These are phyloP conservation scores for Candida succiphila DNA, from an alignment of 805 yeast species.

Conservation along the genomic window DNA sequence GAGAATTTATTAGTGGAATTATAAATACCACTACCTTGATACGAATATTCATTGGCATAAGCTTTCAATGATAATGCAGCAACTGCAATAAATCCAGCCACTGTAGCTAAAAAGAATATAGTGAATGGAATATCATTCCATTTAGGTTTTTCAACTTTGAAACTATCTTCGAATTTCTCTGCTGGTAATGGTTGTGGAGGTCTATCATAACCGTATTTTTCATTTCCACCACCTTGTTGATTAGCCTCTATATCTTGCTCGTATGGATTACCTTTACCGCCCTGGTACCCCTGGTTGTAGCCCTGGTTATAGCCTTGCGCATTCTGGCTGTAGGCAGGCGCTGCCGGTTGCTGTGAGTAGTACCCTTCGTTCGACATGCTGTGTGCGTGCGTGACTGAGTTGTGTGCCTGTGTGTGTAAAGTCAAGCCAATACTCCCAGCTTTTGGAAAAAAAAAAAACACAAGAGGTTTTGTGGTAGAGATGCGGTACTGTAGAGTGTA, in stretches of 20 bases:
- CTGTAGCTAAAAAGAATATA: constrained; percentile 29
- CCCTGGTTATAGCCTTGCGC: no score
- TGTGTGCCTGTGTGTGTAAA: no score
- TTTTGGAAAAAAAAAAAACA: no score
- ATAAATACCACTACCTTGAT: constrained; percentile 59
- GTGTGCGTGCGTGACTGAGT: no score
- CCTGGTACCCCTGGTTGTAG: no score
- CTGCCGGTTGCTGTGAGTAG: no score
- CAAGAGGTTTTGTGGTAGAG: no score
- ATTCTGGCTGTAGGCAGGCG: no score
- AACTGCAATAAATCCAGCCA: constrained; percentile 46
- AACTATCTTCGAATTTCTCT: constrained; percentile 53
- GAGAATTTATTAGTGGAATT: constrained; percentile 41
- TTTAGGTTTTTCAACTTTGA: constrained; percentile 51
- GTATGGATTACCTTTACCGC: no score
- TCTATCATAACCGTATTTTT: constrained; percentile 9
- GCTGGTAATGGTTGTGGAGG: constrained; percentile 17
- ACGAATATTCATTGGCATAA: constrained; percentile 43
- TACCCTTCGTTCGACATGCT: no score
- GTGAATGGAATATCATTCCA: constrained; percentile 70
- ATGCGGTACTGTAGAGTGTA: no score
- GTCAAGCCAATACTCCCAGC: no score
- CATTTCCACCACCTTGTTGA: not conserved
- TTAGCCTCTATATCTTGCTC: not conserved
- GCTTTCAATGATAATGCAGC: constrained; percentile 52